Conservation (phyloP, 305 asterid species). For the Galium porrigens region DNA sequence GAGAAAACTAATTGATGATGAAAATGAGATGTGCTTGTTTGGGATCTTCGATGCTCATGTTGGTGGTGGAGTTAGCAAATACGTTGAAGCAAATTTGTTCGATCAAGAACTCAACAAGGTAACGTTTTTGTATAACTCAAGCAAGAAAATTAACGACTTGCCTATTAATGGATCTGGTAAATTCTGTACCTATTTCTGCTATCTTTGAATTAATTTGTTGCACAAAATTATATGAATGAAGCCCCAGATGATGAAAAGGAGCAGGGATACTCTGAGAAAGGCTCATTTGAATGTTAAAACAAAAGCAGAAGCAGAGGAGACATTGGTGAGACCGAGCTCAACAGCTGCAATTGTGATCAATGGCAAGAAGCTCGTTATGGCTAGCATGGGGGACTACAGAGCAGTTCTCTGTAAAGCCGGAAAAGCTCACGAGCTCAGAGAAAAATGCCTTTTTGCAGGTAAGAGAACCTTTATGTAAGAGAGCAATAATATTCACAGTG, state of each 20-base stretch:
- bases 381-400: conserved; percentile 38
- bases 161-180: too few species aligned
- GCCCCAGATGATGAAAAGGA: conserved; percentile 27
- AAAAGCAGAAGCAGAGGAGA: conserved; percentile 22
- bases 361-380: conserved; percentile 41
- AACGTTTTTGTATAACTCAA: not conserved
- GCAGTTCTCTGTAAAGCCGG: conserved; percentile 51
- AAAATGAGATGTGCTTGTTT: conserved; percentile 40
- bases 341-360: conserved; percentile 44
- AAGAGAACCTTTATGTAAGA: not conserved
- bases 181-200: not conserved
- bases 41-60: conserved; percentile 38
- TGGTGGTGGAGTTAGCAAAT: conserved; percentile 31
- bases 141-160: not conserved
- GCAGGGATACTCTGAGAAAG: conserved; percentile 36
- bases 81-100: conserved; percentile 39
- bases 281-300: conserved; percentile 33
- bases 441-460: conserved; percentile 27
- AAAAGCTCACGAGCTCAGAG: conserved; percentile 33
- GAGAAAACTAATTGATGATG: conserved; percentile 32
- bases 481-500: not conserved
- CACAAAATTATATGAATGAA: conserved; percentile 21
- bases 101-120: conserved; percentile 35
- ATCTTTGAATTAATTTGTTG: not conserved
- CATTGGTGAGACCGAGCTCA: conserved; percentile 24